These are phyloP conservation scores for Pleurozium schreberi DNA, from an alignment of 225 moss, liverwort and hornwort species.

Conservation along the genomic window DNA sequence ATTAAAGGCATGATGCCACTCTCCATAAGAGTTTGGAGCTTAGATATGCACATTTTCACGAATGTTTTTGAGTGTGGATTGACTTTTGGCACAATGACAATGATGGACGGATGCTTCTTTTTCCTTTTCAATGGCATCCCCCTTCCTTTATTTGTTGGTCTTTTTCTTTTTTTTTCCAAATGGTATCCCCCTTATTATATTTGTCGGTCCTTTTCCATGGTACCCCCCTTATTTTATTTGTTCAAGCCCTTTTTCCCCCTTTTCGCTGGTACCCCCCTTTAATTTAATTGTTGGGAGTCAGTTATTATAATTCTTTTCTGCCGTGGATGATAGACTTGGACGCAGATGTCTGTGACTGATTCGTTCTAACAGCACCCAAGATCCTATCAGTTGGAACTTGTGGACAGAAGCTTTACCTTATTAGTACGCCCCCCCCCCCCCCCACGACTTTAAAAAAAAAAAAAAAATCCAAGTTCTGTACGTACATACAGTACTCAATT, in stretches of 20 bases:
- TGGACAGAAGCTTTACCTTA: background rate
- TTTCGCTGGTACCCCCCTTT: background rate
- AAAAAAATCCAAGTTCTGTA: background rate
- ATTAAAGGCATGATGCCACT: background rate
- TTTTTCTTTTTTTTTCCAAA: background rate
- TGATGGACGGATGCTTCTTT: background rate
- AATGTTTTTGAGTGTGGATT: background rate
- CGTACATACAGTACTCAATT: background rate
- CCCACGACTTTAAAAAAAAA: background rate
- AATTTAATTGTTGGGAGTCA: background rate
- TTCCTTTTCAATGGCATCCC: no score
- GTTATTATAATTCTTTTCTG: background rate
- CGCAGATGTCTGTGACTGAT: background rate
- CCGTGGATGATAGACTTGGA: background rate
- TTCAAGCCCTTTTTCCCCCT: no score
- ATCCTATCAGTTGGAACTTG: background rate
- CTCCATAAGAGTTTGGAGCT: background rate
- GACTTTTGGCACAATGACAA: background rate
- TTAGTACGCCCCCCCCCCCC: background rate
- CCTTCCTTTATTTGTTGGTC: no score
- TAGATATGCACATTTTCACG: background rate
- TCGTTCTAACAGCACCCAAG: background rate
- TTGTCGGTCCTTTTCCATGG: background rate
- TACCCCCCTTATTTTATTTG: background rate
- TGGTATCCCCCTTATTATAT: background rate